Evolutionary conservation across 768 basidiomycete genomes (phyloP).

Genomic region (Crepidotus variabilis): DNA sequence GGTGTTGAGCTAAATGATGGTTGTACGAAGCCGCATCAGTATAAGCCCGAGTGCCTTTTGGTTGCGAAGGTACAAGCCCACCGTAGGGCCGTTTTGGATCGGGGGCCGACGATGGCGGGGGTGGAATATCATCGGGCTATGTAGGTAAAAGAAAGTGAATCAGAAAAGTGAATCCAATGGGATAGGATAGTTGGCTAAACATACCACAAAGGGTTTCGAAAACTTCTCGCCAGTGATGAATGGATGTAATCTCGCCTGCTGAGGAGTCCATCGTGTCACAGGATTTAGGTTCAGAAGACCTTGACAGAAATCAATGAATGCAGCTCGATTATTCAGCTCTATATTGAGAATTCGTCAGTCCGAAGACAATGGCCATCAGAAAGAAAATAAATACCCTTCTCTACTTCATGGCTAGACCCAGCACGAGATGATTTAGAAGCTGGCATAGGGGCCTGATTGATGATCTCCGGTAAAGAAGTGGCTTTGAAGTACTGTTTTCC

Average conservation of each 20-base stretch:
- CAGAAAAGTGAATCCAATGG: background rate
- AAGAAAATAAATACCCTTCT: constrained; percentile 63
- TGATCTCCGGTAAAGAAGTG: constrained; percentile 88
- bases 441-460: constrained; percentile 93
- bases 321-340: constrained; percentile 92
- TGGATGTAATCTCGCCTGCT: constrained; percentile 92
- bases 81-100: constrained; percentile 91
- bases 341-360: constrained; percentile 7
- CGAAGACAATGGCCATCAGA: constrained; percentile 1
- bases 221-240: constrained; percentile 99
- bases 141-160: background rate
- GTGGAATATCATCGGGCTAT: constrained; percentile 51
- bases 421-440: constrained; percentile 71
- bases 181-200: constrained; percentile 18
- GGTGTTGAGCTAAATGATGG: constrained; percentile 91
- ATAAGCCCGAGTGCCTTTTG: constrained; percentile 80
- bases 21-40: constrained; percentile 93
- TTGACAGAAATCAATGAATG: constrained; percentile 97
- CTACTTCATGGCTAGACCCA: constrained; percentile 66
- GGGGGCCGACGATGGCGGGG: constrained; percentile 26
- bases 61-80: constrained; percentile 86
- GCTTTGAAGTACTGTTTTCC: constrained; percentile 99
- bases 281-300: constrained; percentile 94
- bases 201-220: constrained; percentile 78
- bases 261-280: constrained; percentile 93